Evolutionary conservation across 495 filamentous ascomycete species (phyloP), one percentile per base, ranked within the genome.

Genomic region (Talaromyces wortmannii): DNA sequence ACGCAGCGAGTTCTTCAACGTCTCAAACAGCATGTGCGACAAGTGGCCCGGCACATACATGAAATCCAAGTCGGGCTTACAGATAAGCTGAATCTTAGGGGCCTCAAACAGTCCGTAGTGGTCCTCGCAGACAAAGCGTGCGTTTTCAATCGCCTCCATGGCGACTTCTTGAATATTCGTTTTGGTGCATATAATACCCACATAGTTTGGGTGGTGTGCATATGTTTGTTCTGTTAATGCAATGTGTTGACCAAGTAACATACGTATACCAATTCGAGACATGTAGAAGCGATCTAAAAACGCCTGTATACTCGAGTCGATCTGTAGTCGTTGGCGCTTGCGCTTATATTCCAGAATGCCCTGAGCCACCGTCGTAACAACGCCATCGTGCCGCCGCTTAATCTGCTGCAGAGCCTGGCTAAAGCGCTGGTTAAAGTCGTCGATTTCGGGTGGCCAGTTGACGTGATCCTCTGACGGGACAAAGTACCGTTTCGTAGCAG

Each of bases 201-300:
- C 94, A 66, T 98, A 97, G 55, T 89, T 86, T 32, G 89, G 90
- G 68, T 97, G 92, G 45, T 84, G 83, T 59, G 88, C 82, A 59
- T 92, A 85, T 54, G 85, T 87, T 76, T 95, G 91, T 63, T 97
- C 92, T 16, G 92, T 96, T 52, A 98, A 78, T 56, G 94, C 95
- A 55, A 98, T 94, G 71, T 98, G 94, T 68, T 98, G 94, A 31
- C 94, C 94, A 53, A 98, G 96, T 12, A 98, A 82, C 94, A 98
- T 98, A 57, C 94, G 89, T 53, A 98, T 98, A 59, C 94, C 94
- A 59, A 98, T 98, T n/a, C 94, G 91, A 33, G 91, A 96, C 94
- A 98, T 98, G 76, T 98, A 98, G 67, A 98, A 98, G 50, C 94
- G 88, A 73, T 98, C 94, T 54, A 98, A 84, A 74, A 98, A 98